Evolutionary conservation across 2,329 filamentous ascomycete genomes (phyloP), one percentile per base, ranked within the genome.

Genomic region (Ascochyta viciae-villosae): DNA sequence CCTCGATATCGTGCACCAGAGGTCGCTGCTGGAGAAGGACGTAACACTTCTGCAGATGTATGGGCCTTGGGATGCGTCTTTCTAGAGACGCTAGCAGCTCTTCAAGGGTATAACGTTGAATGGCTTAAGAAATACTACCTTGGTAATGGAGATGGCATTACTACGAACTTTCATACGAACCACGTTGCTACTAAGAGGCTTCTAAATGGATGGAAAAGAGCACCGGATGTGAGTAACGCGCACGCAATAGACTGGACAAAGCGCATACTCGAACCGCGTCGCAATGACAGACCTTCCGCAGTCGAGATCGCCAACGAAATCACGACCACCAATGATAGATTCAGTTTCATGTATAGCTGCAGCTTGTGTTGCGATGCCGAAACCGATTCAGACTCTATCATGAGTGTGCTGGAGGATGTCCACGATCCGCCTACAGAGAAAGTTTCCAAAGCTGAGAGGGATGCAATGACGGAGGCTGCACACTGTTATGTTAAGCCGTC

Each of bases 61-160:
- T 65, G 58, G 60, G 58, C 58, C 2, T 53, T 67, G 2, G 64
- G 64, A 0, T 63, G 58, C 33, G 62, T 65, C 9, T 67, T 64
- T 37, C 16, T 67, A 8, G 64, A 65, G 35, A 65, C 62, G 56
- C 16, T 38, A 2, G 49, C 57, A 13, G 51, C 56, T 1, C 37
- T 65, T 1, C 23, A 47, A 3, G 57, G 59, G 0, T 15, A 31
- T 1, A 42, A 59, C 27, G 35, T 60, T 2, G 27, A 48, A 2
- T 57, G 31, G 31, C 39, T 56, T 31, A 43, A 23, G 12, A 10
- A 9, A 10, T 33, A 13, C 10, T 33, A 33, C 31, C 10, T 13
- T 13, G 10, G 10, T 12, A 45, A 13, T 37, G 52, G 13, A 29
- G 27, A 7, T 34, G 26, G 13, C 15, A 8, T 6, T 7, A 15